Conservation (phyloP, 768 basidiomycete species). For the Coprinopsis marcescibilis region DNA sequence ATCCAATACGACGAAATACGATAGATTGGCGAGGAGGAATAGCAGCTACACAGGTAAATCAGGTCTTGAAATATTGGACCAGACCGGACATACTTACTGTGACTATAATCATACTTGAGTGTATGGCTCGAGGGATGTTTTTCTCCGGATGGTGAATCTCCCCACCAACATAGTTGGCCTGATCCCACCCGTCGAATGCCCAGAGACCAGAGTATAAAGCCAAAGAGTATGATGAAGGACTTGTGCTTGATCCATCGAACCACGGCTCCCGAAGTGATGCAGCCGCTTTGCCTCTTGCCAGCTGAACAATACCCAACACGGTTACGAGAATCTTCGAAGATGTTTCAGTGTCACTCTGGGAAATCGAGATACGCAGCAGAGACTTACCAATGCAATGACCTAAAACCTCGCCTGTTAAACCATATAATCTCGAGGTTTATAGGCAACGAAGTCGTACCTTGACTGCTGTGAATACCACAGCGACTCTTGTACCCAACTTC, state of each 20-base stretch:
- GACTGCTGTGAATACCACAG: slow-evolving; percentile 81
- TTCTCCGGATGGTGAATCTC: slow-evolving; percentile 78
- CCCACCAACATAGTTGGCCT: slow-evolving; percentile 86
- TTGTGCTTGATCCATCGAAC: slow-evolving; percentile 68
- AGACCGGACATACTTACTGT: slow-evolving; percentile 34
- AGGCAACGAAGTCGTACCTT: slow-evolving; percentile 67
- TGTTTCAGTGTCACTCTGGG: slow-evolving; percentile 4
- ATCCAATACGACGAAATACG: slow-evolving; percentile 93
- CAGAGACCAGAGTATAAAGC: slow-evolving; percentile 92
- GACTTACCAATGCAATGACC: slow-evolving; percentile 61
- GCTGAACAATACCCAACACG: slow-evolving; percentile 72
- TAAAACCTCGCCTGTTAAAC: slow-evolving; percentile 22
- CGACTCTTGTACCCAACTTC: slow-evolving; percentile 72
- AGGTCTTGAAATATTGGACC: slow-evolving; percentile 4
- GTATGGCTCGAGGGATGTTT: slow-evolving; percentile 86
- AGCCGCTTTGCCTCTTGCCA: slow-evolving; percentile 65
- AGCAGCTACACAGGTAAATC: slow-evolving; percentile 41
- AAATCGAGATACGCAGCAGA: slow-evolving; percentile 1
- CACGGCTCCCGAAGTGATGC: slow-evolving; percentile 60
- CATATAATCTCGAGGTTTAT: too few species aligned
- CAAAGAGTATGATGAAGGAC: slow-evolving; percentile 84
- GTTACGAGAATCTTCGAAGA: slow-evolving; percentile 57
- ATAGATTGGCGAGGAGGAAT: slow-evolving; percentile 77
- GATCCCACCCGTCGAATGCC: slow-evolving; percentile 98
- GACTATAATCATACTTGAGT: slow-evolving; percentile 84